phyloP scores from a whole-genome alignment of 768 basidiomycete genomes.

The Phaffia australis region DNA sequence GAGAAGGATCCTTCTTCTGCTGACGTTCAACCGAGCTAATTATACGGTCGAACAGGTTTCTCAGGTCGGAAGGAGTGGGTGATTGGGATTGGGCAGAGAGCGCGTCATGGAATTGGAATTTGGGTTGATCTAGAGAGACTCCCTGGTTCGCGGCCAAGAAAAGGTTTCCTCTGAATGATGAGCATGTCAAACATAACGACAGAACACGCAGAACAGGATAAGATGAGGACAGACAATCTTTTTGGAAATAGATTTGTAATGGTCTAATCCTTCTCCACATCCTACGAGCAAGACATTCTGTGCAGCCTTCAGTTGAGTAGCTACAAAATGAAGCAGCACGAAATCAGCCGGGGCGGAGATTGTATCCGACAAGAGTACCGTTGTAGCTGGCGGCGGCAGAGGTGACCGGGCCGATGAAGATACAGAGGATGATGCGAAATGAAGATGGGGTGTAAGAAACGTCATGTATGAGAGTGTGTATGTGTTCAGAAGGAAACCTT shows the following conservation, averaged over 20 bases:
- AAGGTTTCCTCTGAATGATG: neutral
- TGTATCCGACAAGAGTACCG: constrained; percentile 22
- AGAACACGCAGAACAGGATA: neutral
- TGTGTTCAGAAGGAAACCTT: neutral
- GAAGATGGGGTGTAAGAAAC: constrained; percentile 12
- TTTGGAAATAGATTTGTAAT: constrained; percentile 16
- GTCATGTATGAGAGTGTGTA: constrained; percentile 2
- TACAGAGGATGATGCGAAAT: constrained; percentile 3
- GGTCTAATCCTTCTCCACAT: constrained; percentile 8
- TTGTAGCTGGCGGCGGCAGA: neutral
- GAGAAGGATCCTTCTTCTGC: neutral
- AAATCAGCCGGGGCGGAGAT: constrained; percentile 19
- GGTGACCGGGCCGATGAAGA: constrained; percentile 11
- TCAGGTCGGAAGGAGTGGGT: too few species aligned
- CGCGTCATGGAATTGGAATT: too few species aligned
- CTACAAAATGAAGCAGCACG: constrained; percentile 18
- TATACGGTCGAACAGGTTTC: constrained; percentile 18
- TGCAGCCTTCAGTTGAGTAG: constrained; percentile 8
- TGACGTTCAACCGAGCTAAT: constrained; percentile 12
- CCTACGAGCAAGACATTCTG: constrained; percentile 17
- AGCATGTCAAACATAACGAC: neutral
- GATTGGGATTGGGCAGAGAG: too few species aligned
- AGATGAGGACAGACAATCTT: constrained; percentile 17
- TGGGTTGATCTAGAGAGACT: too few species aligned
- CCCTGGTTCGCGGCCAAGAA: neutral